Evolutionary conservation across 2,329 filamentous ascomycete genomes (phyloP).

Genomic region (Clonostachys sp.): DNA sequence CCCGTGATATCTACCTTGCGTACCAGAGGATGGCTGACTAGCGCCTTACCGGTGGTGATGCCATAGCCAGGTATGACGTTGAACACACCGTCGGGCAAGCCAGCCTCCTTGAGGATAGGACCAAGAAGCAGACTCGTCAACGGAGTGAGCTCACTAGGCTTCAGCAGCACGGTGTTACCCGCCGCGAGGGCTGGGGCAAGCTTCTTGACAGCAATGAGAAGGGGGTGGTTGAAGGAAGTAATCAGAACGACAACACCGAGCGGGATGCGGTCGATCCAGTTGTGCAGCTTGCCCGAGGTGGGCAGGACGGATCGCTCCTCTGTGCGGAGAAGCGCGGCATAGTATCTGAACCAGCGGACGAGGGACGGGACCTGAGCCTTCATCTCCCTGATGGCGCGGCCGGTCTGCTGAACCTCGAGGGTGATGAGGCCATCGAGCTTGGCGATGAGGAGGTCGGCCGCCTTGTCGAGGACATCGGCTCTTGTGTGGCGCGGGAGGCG

Average conservation of each 20-base stretch:
- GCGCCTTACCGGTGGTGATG: slow-evolving; percentile 61
- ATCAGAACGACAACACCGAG: slow-evolving; percentile 54
- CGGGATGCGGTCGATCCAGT: slow-evolving; percentile 48
- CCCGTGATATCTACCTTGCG: slow-evolving; percentile 73
- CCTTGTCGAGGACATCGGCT: slow-evolving; percentile 57
- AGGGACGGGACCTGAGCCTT: slow-evolving; percentile 62
- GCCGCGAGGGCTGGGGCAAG: slow-evolving; percentile 85
- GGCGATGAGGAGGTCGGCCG: slow-evolving; percentile 46
- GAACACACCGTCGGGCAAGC: slow-evolving; percentile 76
- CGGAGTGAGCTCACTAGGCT: slow-evolving; percentile 91
- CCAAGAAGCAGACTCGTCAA: slow-evolving; percentile 85
- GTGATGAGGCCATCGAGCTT: slow-evolving; percentile 52
- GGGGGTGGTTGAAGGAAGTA: slow-evolving; percentile 55
- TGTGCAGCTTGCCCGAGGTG: slow-evolving; percentile 55
- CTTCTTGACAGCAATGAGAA: slow-evolving; percentile 85
- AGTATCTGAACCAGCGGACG: slow-evolving; percentile 69
- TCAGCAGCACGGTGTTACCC: slow-evolving; percentile 87
- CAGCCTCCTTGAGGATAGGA: slow-evolving; percentile 72
- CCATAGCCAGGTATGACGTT: slow-evolving; percentile 91
- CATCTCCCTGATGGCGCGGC: slow-evolving; percentile 66
- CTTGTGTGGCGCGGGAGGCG: slow-evolving; percentile 49
- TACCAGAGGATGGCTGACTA: slow-evolving; percentile 45
- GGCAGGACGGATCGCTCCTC: slow-evolving; percentile 64
- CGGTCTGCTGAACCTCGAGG: slow-evolving; percentile 64
- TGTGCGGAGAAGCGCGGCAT: slow-evolving; percentile 60